Base-by-base conservation (phyloP, 2,329 filamentous ascomycete genomes). In the Talaromyces sp. region DNA sequence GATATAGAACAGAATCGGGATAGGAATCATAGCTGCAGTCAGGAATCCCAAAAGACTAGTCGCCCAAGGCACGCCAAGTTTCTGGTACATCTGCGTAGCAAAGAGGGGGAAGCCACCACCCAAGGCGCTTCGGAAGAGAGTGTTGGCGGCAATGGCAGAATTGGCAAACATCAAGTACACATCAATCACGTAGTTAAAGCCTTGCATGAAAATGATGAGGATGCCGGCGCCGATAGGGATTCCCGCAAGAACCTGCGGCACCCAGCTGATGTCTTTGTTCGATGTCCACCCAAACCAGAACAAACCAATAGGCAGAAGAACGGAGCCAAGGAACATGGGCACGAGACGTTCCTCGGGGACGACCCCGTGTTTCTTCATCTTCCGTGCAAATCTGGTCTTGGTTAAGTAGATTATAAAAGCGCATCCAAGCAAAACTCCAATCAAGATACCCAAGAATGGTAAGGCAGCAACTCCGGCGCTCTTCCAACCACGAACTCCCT, bases 261-360 rank as follows among this genome's bases (percentile, higher is more conserved):
- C 75, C 77, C 77, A 80, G 10, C 67, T 71, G 39, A 78, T 72
- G 22, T 69, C 43, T 1, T 70, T 70, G 55, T 67, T 73, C 0
- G 76, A 75, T 0, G 74, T 73, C 79, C 80, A 81, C 5, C 73
- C 77, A 58, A 79, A 80, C 74, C 76, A 78, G 64, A 80, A 80
- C n/a, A 80, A 66, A 53, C 78, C 77, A 56, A 70, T 66, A 1
- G 78, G 77, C 3, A 81, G 65, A 3, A 77, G 58, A 8, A 76
- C 62, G 0, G 72, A 74, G 15, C 73, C 76, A 21, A 78, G 53
- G 54, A 80, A 76, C 74, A 79, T 77, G 3, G 77, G 75, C 0
- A 76, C 67, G 1, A 81, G 70, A 48, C 77, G 72, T 62, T 76
- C 74, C 63, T 80, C 78, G 2, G 77, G 77, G 1, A 64, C 53